Evolutionary conservation across 352 stramenopile species (phyloP).

Genomic region (Globisporangium cylindrosporum): DNA sequence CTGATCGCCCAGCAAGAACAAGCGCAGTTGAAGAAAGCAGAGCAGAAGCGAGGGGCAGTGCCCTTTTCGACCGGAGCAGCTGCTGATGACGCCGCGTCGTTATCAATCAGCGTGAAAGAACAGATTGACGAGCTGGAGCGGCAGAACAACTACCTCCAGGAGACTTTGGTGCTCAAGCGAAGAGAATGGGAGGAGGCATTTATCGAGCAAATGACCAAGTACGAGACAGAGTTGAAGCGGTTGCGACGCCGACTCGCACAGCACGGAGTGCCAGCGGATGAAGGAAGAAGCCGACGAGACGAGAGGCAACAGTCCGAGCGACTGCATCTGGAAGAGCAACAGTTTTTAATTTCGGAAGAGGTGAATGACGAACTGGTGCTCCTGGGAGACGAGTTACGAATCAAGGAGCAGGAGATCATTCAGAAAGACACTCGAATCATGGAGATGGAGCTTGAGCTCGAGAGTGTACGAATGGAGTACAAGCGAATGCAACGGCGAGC

Average conservation of each 20-base stretch:
- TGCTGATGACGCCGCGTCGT: background rate
- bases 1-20: constrained; percentile 29
- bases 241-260: constrained; percentile 41
- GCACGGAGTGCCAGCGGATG: constrained; percentile 18
- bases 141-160: constrained; percentile 57
- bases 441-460: constrained; percentile 65
- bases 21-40: constrained; percentile 16
- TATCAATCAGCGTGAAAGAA: constrained; percentile 17
- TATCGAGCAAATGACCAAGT: constrained; percentile 45
- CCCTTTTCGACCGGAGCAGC: constrained; percentile 1
- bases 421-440: constrained; percentile 62
- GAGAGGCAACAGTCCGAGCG: constrained; percentile 14
- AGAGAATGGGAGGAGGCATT: constrained; percentile 61
- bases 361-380: constrained; percentile 40
- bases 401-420: constrained; percentile 49
- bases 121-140: constrained; percentile 41
- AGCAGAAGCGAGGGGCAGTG: constrained; percentile 19
- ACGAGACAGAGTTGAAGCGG: constrained; percentile 50
- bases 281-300: constrained; percentile 8
- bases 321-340: constrained; percentile 48
- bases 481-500: constrained; percentile 47
- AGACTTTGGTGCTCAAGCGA: constrained; percentile 57
- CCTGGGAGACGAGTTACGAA: constrained; percentile 42
- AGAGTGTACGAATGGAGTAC: constrained; percentile 65
- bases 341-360: constrained; percentile 41